Base-by-base conservation (phyloP, 495 filamentous ascomycete genomes). In the Penicillium ochrochloron region DNA sequence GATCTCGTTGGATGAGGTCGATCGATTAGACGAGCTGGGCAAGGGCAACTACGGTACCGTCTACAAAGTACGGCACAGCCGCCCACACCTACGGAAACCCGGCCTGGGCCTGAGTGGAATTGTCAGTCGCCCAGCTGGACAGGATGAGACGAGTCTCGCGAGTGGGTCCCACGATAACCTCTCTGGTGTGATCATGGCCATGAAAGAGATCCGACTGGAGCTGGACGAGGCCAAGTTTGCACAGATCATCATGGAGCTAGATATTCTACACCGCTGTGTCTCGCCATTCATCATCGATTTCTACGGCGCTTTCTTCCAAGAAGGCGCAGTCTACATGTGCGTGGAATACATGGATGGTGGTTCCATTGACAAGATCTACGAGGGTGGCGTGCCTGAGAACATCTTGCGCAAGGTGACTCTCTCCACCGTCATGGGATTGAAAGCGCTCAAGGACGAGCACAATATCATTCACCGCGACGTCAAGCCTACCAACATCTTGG, bases 271-370 rank as follows among this genome's bases (percentile, higher is more conserved):
- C 77, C 91, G 94, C 59, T 99, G 95, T 71, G 80, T 93, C 19
- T 97, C 93, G 5, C 96, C 95, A 0, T 97, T 92, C 73, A 97
- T 99, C 64, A 92, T 99, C 72, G 94, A 98, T 72, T 99, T 99
- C 72, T 99, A 97, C 75, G 95, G 95, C 9, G 95, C 95, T 3
- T 99, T 99, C 76, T 99, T 97, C 81, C 95, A 99, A 76, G 95
- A 99, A 80, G 95, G 95, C 23, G 94, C 95, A 1, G 95, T 99
- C 6, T 99, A 98, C 74, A 98, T 99, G 76, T 99, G 95, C 78
- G 96, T 99, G 74, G 95, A 99, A 75, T 97, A 91, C 73, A 99
- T 99, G 95, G 93, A 99, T 77, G 95, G 96, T 58, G 95, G 95
- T n/a, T 97, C 93, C 42, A 92, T 98, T 70, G 95, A 99, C 79